Base-by-base conservation (phyloP, 768 basidiomycete species). In the Clitopilus passeckerianus region DNA sequence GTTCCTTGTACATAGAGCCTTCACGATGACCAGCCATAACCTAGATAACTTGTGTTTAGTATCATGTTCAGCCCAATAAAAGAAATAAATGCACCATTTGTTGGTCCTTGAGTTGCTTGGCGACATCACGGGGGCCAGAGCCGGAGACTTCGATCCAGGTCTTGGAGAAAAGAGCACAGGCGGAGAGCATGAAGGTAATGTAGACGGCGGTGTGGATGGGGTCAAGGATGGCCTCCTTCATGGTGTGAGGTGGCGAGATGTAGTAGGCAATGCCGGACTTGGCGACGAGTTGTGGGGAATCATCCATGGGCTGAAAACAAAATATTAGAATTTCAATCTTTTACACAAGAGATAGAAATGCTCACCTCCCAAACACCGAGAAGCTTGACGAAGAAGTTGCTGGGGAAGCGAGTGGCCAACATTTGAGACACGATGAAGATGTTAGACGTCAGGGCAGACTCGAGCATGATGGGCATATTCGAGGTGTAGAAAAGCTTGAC, bases 391-490 rank as follows among this genome's bases (percentile, higher is more conserved):
- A 98, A 79, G 63, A 98, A 72, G 79, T 97, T 97, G 64, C 80
- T 77, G 0, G 97, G 97, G 87, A 96, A 98, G 14, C 96, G 85
- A 34, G 80, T 82, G 37, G 89, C 87, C 61, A 98, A 84, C 95
- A 98, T 98, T 76, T 98, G 97, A 30, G 87, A 91, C 67, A 98
- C 82, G 74, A 98, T 91, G 78, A 95, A 98, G 30, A 99, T 87
- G 72, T 99, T 96, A 59, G 86, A 89, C 0, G 93, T 93, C 59
- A 98, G 78, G 14, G 95, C 95, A 14, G 85, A 87, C 77, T 98
- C 92, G 61, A 98, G 85, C 96, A 99, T 99, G 80, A 99, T 98
- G 59, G 96, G 96, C 96, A 98, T 99, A 79, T 98, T 99, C 46
- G 86, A 90, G 15, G 97, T 98, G 77, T 98, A 99, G 79, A 99